phyloP scores from a whole-genome alignment of 352 stramenopile species.

The Globisporangium emineosum region DNA sequence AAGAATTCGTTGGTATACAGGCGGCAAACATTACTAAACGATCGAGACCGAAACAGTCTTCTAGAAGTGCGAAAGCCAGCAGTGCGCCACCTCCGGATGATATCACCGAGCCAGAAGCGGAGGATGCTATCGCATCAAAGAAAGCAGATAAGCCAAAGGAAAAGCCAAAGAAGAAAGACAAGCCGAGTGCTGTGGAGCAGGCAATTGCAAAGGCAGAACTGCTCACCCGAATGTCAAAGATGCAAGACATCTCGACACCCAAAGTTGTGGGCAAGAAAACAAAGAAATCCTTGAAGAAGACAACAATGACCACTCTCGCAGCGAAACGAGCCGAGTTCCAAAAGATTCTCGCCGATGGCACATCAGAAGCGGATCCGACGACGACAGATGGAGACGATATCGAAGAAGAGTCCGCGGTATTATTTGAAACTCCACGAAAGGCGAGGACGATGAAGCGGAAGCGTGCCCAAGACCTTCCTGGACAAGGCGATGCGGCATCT shows the following conservation, averaged over 20 bases:
- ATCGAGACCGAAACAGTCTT: constrained; percentile 12
- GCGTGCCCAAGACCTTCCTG: constrained; percentile 15
- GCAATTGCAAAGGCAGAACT: constrained; percentile 48
- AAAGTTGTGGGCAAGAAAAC: constrained; percentile 60
- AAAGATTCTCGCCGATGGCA: constrained; percentile 29
- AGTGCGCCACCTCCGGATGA: background rate
- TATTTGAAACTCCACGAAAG: constrained; percentile 31
- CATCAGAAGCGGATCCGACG: background rate
- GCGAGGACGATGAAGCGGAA: constrained; percentile 27
- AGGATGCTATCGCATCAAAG: constrained; percentile 1
- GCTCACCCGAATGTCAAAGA: constrained; percentile 41
- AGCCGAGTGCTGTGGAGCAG: constrained; percentile 38
- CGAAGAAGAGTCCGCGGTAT: constrained; percentile 17
- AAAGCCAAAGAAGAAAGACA: constrained; percentile 22
- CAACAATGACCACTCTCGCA: constrained; percentile 25
- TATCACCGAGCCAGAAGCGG: constrained; percentile 7
- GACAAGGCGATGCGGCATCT: constrained; percentile 4
- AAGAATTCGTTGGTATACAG: constrained; percentile 13
- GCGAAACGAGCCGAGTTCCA: constrained; percentile 49
- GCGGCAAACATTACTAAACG: constrained; percentile 19
- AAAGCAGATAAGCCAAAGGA: constrained; percentile 13
- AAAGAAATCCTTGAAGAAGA: constrained; percentile 36
- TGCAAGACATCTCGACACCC: constrained; percentile 64
- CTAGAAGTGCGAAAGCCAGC: background rate
- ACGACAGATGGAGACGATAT: constrained; percentile 11